phyloP scores from a whole-genome alignment of 1,284 basidiomycete genomes.

The Clitocybe nebularis region DNA sequence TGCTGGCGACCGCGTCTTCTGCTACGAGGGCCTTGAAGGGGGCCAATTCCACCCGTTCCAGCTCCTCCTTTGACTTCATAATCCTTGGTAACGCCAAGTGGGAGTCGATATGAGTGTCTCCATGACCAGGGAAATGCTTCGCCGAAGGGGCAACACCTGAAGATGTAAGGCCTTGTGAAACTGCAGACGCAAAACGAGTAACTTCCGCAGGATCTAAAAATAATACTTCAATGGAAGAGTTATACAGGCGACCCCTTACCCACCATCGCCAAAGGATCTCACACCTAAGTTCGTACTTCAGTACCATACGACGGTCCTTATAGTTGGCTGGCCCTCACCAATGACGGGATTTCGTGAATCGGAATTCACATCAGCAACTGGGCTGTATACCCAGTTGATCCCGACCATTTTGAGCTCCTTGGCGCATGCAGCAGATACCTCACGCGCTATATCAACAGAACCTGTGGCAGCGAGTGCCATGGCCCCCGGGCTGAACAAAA shows the following conservation, averaged over 20 bases:
- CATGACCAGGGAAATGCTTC: constrained; percentile 74
- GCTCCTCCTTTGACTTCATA: constrained; percentile 38
- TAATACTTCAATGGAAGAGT: background rate
- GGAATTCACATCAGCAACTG: constrained; percentile 68
- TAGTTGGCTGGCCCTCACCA: too few relatives aligned
- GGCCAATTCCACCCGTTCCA: constrained; percentile 48
- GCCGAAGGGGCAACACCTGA: constrained; percentile 53
- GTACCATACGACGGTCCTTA: too few relatives aligned
- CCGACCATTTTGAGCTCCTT: constrained; percentile 56
- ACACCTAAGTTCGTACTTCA: too few relatives aligned
- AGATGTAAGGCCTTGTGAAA: constrained; percentile 42
- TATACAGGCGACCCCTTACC: constrained; percentile 7
- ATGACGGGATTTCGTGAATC: constrained; percentile 68
- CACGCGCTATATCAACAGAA: constrained; percentile 39
- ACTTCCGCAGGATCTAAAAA: constrained; percentile 50
- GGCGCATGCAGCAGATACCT: constrained; percentile 47
- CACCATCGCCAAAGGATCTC: constrained; percentile 66
- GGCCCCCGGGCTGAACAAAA: constrained; percentile 53
- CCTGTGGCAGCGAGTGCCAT: constrained; percentile 64
- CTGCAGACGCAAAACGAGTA: constrained; percentile 42
- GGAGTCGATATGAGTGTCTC: constrained; percentile 67
- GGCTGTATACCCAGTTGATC: constrained; percentile 68
- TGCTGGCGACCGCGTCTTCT: constrained; percentile 37
- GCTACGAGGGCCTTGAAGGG: constrained; percentile 50
- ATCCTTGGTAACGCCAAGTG: constrained; percentile 65